These are phyloP conservation scores for Dinochytrium kinnereticum DNA, from an alignment of 371 early-diverging fungal genomes.

Conservation along the genomic window DNA sequence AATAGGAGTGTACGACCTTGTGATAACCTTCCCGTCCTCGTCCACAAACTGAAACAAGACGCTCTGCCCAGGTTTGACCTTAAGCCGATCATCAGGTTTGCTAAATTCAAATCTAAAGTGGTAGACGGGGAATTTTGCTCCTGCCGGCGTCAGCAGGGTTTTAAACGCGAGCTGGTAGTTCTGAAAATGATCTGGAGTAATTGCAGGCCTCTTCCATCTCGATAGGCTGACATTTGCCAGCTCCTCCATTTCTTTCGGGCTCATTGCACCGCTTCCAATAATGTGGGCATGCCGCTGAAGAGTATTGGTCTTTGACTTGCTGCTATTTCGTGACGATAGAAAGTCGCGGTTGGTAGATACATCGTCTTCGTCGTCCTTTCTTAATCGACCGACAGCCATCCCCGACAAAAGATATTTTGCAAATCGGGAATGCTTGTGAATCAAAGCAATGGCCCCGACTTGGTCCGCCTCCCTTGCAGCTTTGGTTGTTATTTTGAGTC, in stretches of 20 bases:
- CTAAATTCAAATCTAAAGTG: slow-evolving; percentile 29
- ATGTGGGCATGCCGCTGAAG: neutral
- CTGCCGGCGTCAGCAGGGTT: slow-evolving; percentile 14
- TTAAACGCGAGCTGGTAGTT: slow-evolving; percentile 17
- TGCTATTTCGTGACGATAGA: neutral
- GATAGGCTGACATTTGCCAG: neutral
- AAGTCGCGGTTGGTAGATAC: neutral
- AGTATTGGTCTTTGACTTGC: neutral
- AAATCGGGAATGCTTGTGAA: slow-evolving; percentile 36
- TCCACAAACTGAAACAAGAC: slow-evolving; percentile 40
- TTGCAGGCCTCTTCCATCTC: neutral
- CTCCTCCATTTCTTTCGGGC: neutral
- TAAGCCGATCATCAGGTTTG: slow-evolving; percentile 19
- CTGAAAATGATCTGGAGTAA: slow-evolving; percentile 8
- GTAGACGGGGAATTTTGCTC: slow-evolving; percentile 27
- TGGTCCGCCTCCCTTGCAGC: neutral
- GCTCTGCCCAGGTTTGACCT: slow-evolving; percentile 39
- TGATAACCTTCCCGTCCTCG: slow-evolving; percentile 30
- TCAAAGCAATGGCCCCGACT: neutral
- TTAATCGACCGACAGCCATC: slow-evolving; percentile 36
- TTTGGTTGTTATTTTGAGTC: neutral
- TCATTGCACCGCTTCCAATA: neutral
- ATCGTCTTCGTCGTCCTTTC: neutral
- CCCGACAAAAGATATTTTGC: slow-evolving; percentile 31
- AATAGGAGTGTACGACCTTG: slow-evolving; percentile 47